Percentiles rank a stretch among this genome's conserved stretches.
Conservation (phyloP, 2,329 filamentous ascomycete genomes). For the Alternaria arborescens region DNA sequence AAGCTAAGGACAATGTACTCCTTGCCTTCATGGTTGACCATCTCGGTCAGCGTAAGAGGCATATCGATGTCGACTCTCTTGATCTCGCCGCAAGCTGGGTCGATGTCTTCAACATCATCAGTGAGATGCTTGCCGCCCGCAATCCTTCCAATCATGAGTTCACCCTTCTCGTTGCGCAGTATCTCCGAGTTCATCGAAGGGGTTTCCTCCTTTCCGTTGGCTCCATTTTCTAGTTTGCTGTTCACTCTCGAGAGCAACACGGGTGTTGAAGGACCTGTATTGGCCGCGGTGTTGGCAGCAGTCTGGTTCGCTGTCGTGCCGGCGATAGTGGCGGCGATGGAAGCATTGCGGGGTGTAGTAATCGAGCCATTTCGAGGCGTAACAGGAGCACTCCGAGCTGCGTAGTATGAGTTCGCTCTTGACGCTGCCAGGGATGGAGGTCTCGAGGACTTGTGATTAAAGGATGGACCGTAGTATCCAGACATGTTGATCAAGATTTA, state of each 20-base stretch:
- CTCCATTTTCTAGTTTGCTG: slow-evolving; percentile 19
- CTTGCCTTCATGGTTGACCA: slow-evolving; percentile 35
- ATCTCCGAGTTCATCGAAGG: slow-evolving; percentile 26
- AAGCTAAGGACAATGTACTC: slow-evolving; percentile 39
- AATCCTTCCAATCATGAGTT: slow-evolving; percentile 32
- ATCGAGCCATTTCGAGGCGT: slow-evolving; percentile 26
- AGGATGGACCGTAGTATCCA: slow-evolving; percentile 30
- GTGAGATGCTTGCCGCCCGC: slow-evolving; percentile 36
- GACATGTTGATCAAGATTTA: slow-evolving; percentile 16
- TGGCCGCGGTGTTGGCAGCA: slow-evolving; percentile 23
- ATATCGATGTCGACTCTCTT: slow-evolving; percentile 39
- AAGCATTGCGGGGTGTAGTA: slow-evolving; percentile 22
- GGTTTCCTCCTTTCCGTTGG: slow-evolving; percentile 4
- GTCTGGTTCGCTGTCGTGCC: slow-evolving; percentile 22
- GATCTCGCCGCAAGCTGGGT: slow-evolving; percentile 35
- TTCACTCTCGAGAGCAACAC: slow-evolving; percentile 24
- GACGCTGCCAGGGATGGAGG: slow-evolving; percentile 25
- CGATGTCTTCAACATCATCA: slow-evolving; percentile 32
- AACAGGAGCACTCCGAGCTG: slow-evolving; percentile 19
- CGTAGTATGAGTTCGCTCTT: slow-evolving; percentile 25
- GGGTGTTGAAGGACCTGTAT: slow-evolving; percentile 21
- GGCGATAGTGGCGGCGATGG: slow-evolving; percentile 18
- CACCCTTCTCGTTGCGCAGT: slow-evolving; percentile 35
- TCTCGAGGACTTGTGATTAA: slow-evolving; percentile 19
- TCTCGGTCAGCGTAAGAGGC: slow-evolving; percentile 38